A percentile compares a stretch with the other conserved stretches of the same genome.
Conservation (phyloP, 2,329 filamentous ascomycete species). For the Pseudogymnoascus sp. region DNA sequence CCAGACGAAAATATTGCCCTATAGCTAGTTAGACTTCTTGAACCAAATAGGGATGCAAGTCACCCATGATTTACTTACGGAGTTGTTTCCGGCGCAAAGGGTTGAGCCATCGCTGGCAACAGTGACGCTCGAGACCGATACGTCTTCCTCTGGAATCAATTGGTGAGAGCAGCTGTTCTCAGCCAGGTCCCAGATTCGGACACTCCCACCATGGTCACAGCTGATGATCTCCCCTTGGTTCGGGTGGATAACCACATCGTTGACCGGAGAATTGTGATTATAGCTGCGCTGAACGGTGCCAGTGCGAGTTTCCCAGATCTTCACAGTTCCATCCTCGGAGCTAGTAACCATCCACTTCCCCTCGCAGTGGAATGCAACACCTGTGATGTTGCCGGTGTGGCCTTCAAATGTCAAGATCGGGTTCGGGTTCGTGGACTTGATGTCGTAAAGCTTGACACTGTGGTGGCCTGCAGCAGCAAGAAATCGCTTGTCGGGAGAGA, state of each 20-base stretch:
- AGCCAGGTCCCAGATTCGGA: conserved; percentile 90
- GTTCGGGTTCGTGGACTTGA: conserved; percentile 95
- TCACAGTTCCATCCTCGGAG: conserved; percentile 91
- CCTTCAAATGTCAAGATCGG: conserved; percentile 90
- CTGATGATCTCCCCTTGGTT: conserved; percentile 98
- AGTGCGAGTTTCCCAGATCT: conserved; percentile 89
- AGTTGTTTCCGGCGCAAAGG: conserved; percentile 87
- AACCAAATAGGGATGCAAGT: neutral
- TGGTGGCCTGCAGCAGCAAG: conserved; percentile 73
- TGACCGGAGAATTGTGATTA: conserved; percentile 78
- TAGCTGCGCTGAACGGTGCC: conserved; percentile 89
- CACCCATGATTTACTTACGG: conserved; percentile 46
- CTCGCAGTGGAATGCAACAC: conserved; percentile 95
- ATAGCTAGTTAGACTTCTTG: conserved; percentile 16
- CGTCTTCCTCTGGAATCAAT: conserved; percentile 91
- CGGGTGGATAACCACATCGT: conserved; percentile 98
- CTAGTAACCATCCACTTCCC: conserved; percentile 99
- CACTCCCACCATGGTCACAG: conserved; percentile 85
- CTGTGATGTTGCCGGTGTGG: conserved; percentile 91
- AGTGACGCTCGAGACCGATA: conserved; percentile 87
- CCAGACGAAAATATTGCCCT: conserved; percentile 98
- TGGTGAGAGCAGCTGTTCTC: conserved; percentile 97
- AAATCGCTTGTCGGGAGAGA: conserved; percentile 95
- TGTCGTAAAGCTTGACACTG: conserved; percentile 95
- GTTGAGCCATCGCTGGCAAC: conserved; percentile 91